Base-by-base conservation (phyloP, 2,329 filamentous ascomycete genomes). In the Rachicladosporium sp. region DNA sequence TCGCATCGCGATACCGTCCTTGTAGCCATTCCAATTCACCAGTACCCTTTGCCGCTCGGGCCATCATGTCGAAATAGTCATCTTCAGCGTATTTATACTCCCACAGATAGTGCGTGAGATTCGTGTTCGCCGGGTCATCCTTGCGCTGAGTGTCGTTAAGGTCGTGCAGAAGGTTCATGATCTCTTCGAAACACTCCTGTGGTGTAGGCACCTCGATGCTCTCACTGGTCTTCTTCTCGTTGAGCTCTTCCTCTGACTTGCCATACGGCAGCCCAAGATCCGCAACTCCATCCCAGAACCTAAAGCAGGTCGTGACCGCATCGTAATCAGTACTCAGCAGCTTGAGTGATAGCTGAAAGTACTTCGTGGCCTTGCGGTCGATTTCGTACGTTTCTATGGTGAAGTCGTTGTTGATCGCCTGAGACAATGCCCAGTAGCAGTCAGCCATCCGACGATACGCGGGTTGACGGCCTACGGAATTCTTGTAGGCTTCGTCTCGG, bases 21-120 rank as follows among this genome's bases (percentile, higher is more conserved):
- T 36, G 34, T 19, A 48, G 32, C 32, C 41, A 48, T 23, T 43
- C 29, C 9, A 46, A 31, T 13, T 46, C 35, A 4, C 35, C 37
- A 1, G 38, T 41, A 12, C 43, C 36, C 6, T 35, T 32, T 23
- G 43, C 41, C 12, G 44, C 37, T 6, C 36, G 23, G 11, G 33
- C 33, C n/a, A 36, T 10, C 9, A 41, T 19, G 4, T 13, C 10
- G 13, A 36, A 10, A 29, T 32, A 34, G 29, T 41, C 33, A 8
- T 21, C 34, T 11, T 19, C 27, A 4, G 36, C 39, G 27, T 32
- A 30, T 2, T 30, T 37, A 15, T 9, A 32, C 34, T 33, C 34
- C 34, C 27, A 29, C 11, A 40, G 23, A 33, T 29, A 41, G 34
- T 41, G 23, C 30, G 30, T 21, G 29, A 37, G 32, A 29, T 41